These are phyloP conservation scores for Acephala macrosclerotiorum DNA, from an alignment of 2,329 filamentous ascomycete species.

Conservation along the genomic window DNA sequence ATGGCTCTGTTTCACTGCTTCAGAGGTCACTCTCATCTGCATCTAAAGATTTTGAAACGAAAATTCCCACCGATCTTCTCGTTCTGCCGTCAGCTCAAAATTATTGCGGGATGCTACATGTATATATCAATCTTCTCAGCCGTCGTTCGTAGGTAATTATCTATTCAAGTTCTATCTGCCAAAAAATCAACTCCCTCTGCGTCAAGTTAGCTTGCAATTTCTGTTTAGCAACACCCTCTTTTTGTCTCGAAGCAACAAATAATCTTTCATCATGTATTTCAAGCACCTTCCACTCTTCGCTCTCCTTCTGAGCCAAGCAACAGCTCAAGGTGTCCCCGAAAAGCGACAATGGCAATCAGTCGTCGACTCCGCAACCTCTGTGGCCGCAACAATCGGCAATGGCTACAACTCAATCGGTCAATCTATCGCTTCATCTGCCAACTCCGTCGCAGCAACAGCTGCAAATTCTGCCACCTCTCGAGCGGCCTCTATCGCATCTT, in stretches of 20 bases:
- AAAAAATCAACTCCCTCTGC: too few relatives aligned
- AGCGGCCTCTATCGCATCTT: conserved; percentile 2
- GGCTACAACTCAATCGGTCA: neutral
- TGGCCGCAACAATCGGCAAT: conserved; percentile 11
- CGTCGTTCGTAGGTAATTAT: neutral
- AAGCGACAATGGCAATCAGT: conserved; percentile 14
- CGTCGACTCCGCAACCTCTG: conserved; percentile 12
- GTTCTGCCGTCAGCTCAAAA: neutral
- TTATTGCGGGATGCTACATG: neutral
- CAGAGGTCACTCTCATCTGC: neutral
- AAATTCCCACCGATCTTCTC: conserved; percentile 6
- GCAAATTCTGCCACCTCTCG: conserved; percentile 1
- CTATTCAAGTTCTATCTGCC: neutral
- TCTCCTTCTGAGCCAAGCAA: neutral
- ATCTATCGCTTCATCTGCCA: conserved; percentile 5
- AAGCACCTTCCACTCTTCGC: neutral
- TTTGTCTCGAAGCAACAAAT: neutral
- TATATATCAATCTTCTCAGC: neutral
- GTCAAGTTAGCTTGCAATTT: neutral
- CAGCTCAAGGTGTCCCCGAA: neutral
- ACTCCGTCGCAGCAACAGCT: conserved; percentile 9
- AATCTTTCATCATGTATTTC: neutral
- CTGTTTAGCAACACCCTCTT: neutral
- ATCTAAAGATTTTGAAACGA: neutral
- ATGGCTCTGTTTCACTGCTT: neutral